Evolutionary conservation across 2,329 filamentous ascomycete genomes (phyloP).

Genomic region (Aspergillus pseudoterreus): DNA sequence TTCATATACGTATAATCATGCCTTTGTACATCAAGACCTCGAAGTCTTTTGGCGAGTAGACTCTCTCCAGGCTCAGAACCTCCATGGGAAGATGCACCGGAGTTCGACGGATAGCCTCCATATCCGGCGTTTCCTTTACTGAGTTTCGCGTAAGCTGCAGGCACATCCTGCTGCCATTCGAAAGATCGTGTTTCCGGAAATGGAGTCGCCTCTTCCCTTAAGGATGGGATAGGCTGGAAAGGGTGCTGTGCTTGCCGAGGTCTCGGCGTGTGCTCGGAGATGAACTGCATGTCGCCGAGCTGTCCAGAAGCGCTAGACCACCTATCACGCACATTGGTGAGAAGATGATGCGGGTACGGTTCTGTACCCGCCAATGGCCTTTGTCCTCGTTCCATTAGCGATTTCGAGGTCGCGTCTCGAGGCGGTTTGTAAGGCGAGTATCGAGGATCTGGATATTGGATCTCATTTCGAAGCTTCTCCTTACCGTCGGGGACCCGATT

Average conservation of each 20-base stretch:
- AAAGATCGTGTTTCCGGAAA: conserved; percentile 14
- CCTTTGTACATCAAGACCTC: conserved; percentile 55
- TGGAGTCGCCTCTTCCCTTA: conserved; percentile 21
- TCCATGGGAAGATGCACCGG: conserved; percentile 26
- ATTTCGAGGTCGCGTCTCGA: conserved; percentile 45
- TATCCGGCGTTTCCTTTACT: conserved; percentile 63
- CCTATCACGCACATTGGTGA: conserved; percentile 4
- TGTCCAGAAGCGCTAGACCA: neutral
- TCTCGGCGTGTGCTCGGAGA: neutral
- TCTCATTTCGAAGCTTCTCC: conserved; percentile 85
- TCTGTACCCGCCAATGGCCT: conserved; percentile 54
- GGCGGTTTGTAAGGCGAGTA: conserved; percentile 78
- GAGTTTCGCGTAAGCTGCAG: conserved; percentile 61
- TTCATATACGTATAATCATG: conserved; percentile 9
- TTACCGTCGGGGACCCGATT: conserved; percentile 95
- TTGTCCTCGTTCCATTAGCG: conserved; percentile 59
- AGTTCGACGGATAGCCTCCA: conserved; percentile 52
- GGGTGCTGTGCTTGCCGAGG: conserved; percentile 11
- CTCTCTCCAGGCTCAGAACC: conserved; percentile 55
- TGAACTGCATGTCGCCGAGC: neutral
- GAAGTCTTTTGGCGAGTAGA: conserved; percentile 65
- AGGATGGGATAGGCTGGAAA: conserved; percentile 16
- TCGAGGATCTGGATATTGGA: conserved; percentile 80
- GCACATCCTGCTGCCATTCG: conserved; percentile 25
- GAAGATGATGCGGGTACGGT: conserved; percentile 6